Conservation (phyloP, 2,329 filamentous ascomycete species). For the Trichoderma cornu-damae region DNA sequence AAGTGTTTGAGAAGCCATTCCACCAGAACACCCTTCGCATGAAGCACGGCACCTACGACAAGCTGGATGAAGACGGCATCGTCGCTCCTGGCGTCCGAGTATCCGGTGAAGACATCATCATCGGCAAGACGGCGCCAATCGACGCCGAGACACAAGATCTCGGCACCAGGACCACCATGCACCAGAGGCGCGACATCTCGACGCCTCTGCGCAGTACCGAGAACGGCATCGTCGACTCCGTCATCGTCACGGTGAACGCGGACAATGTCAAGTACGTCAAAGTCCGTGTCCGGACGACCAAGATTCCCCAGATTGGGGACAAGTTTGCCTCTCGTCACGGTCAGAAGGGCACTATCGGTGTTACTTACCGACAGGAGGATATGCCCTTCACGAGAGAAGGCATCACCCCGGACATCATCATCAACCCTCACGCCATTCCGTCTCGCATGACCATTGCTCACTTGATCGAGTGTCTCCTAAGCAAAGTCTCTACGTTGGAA, state of each 20-base stretch:
- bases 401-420: constrained; percentile 90
- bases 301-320: constrained; percentile 97
- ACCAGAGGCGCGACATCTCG: constrained; percentile 92
- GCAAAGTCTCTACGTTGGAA: constrained; percentile 89
- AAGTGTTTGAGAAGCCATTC: constrained; percentile 93
- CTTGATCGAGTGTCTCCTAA: constrained; percentile 97
- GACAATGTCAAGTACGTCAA: constrained; percentile 96
- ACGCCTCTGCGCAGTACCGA: constrained; percentile 93
- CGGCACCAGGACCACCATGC: constrained; percentile 81
- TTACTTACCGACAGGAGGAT: constrained; percentile 94
- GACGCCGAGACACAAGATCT: constrained; percentile 89
- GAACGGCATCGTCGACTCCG: constrained; percentile 91
- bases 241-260: constrained; percentile 88
- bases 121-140: constrained; percentile 95
- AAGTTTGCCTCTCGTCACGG: constrained; percentile 99
- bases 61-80: constrained; percentile 93
- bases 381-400: constrained; percentile 97
- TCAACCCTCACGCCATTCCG: constrained; percentile 98
- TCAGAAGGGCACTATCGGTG: constrained; percentile 98
- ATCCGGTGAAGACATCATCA: constrained; percentile 97
- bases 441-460: constrained; percentile 99
- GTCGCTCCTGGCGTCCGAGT: constrained; percentile 91
- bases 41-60: constrained; percentile 95
- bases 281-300: constrained; percentile 93
- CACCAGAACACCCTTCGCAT: constrained; percentile 81